These are phyloP conservation scores for Cotoneaster glaucophyllus DNA, from an alignment of 306 rosid species.

Conservation along the genomic window DNA sequence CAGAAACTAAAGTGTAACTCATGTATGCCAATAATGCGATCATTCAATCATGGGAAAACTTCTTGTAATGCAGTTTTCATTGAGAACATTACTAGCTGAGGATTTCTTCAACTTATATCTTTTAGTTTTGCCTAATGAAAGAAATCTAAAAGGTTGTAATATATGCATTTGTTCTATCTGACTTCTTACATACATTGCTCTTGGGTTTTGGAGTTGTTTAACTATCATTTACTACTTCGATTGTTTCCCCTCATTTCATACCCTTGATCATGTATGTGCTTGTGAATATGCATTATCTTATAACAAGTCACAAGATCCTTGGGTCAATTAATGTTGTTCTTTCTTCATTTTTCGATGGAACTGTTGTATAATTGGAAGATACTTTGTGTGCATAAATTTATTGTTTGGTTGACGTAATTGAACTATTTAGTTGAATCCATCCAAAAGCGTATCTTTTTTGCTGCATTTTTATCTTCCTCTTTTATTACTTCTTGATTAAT, in stretches of 20 bases:
- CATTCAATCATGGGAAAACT: not conserved
- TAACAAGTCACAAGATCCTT: not conserved
- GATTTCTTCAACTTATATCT: not conserved
- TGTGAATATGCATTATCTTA: not conserved
- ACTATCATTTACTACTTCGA: not conserved
- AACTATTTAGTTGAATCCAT: conserved; percentile 2
- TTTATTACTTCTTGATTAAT: conserved; percentile 4
- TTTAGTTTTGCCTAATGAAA: not conserved
- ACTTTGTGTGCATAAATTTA: not conserved
- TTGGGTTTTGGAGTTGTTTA: not conserved
- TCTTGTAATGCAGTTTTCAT: not conserved
- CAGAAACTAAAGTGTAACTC: not conserved
- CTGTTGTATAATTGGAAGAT: not conserved
- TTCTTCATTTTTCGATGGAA: not conserved
- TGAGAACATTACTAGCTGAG: not conserved
- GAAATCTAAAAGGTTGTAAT: not conserved
- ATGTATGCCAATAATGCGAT: not conserved
- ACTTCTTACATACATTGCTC: not conserved
- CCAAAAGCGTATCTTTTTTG: conserved; percentile 9
- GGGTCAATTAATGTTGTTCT: not conserved
- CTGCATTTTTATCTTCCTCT: not conserved
- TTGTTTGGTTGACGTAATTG: not conserved
- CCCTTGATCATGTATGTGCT: not conserved
- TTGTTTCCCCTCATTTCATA: not conserved
- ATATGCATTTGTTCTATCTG: not conserved